Conservation (phyloP, 768 basidiomycete genomes). For the Crepidotus variabilis region DNA sequence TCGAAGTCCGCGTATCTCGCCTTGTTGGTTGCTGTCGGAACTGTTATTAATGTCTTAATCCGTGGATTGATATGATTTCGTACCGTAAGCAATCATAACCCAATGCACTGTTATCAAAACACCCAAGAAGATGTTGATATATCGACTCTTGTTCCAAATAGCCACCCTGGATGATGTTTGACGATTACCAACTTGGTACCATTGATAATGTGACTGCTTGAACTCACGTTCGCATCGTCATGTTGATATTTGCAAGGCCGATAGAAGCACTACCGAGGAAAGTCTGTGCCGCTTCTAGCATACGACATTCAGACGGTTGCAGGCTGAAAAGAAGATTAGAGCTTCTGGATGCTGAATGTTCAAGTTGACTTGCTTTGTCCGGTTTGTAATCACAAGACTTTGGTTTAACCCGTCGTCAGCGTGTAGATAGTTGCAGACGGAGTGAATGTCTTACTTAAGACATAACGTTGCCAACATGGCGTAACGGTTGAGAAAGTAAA, state of each 20-base stretch:
- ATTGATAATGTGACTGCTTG: no score
- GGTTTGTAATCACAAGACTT: constrained; percentile 34
- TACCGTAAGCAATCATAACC: constrained; percentile 66
- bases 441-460: constrained; percentile 70
- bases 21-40: constrained; percentile 42
- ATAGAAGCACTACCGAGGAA: constrained; percentile 39
- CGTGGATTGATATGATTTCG: not conserved
- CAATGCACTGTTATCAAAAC: constrained; percentile 62
- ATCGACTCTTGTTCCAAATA: constrained; percentile 57
- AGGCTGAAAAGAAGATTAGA: not conserved
- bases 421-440: no score
- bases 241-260: constrained; percentile 55
- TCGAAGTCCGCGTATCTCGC: constrained; percentile 51
- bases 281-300: not conserved
- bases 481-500: constrained; percentile 68
- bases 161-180: no score
- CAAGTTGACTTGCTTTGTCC: constrained; percentile 56
- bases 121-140: constrained; percentile 43
- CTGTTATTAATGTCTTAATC: not conserved
- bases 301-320: not conserved
- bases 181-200: no score
- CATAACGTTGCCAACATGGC: constrained; percentile 56
- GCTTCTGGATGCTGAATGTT: constrained; percentile 56
- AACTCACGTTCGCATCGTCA: constrained; percentile 58
- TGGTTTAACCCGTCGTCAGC: not conserved